These are phyloP conservation scores for Gautieria morchelliformis DNA, from an alignment of 768 basidiomycete genomes.

Conservation along the genomic window DNA sequence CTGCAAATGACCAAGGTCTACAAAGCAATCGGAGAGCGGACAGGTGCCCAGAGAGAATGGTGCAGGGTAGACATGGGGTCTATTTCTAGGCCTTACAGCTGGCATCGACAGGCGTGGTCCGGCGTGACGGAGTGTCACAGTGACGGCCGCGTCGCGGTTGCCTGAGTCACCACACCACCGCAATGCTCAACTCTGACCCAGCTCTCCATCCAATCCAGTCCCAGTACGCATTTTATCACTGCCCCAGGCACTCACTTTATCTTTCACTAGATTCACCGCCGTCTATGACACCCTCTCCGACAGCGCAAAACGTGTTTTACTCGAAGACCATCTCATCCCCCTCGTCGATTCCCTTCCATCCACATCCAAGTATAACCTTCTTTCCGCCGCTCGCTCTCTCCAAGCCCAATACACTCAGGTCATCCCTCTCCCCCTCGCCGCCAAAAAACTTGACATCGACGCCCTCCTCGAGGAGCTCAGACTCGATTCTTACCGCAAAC, in stretches of 20 bases:
- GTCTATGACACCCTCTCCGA: conserved; percentile 43
- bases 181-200: no score
- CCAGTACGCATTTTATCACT: neutral
- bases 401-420: conserved; percentile 29
- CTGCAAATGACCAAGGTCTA: no score
- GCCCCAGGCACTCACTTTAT: neutral
- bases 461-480: conserved; percentile 42
- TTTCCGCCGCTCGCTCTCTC: conserved; percentile 31
- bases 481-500: conserved; percentile 42
- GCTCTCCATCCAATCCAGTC: neutral
- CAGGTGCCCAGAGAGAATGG: no score
- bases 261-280: conserved; percentile 31
- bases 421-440: conserved; percentile 42
- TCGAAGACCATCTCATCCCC: conserved; percentile 40
- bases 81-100: no score
- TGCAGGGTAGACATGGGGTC: no score
- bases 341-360: conserved; percentile 30
- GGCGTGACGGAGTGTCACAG: no score
- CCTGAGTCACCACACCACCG: no score
- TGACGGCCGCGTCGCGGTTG: no score
- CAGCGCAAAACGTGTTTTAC: conserved; percentile 39
- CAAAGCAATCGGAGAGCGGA: no score
- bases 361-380: conserved; percentile 24
- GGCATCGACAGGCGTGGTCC: no score
- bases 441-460: conserved; percentile 47